Evolutionary conservation across 768 basidiomycete species (phyloP).

Genomic region (Amanita muscaria): DNA sequence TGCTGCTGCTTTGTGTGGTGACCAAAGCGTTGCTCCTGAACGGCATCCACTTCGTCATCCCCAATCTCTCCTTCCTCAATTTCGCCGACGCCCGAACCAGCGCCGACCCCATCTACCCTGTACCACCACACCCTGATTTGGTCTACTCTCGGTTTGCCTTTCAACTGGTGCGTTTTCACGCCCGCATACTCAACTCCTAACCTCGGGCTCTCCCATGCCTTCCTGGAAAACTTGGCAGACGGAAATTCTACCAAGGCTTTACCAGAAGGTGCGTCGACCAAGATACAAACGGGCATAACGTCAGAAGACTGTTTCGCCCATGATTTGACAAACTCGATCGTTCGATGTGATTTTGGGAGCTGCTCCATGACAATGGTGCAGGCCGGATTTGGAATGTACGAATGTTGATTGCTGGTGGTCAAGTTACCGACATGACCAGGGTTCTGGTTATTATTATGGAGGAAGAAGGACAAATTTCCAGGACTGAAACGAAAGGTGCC

Average conservation of each 20-base stretch:
- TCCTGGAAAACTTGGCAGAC: conserved; percentile 32
- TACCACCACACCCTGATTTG: conserved; percentile 44
- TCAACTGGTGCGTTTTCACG: conserved; percentile 28
- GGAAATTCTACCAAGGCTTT: conserved; percentile 48
- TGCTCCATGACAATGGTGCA: conserved; percentile 50
- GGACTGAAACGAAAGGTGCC: conserved; percentile 30
- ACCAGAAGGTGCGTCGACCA: conserved; percentile 31
- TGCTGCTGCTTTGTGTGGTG: no score
- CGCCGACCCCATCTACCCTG: conserved; percentile 31
- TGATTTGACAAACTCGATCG: conserved; percentile 28
- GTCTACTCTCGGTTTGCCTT: conserved; percentile 36
- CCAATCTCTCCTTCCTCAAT: conserved; percentile 45
- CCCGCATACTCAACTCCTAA: conserved; percentile 24
- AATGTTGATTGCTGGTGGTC: no score
- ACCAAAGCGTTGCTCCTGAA: conserved; percentile 8
- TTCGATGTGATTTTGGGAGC: conserved; percentile 41
- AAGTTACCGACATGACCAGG: neutral
- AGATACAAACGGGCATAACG: conserved; percentile 28
- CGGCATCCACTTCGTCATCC: conserved; percentile 25
- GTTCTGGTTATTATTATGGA: neutral
- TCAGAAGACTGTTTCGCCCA: conserved; percentile 36
- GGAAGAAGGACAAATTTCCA: neutral
- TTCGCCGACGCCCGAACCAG: conserved; percentile 33
- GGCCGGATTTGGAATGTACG: conserved; percentile 36
- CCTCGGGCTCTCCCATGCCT: conserved; percentile 42